Evolutionary conservation across 305 asterid genomes (phyloP), one percentile per base, ranked within the genome.

Genomic region (Fraxinus nigra): DNA sequence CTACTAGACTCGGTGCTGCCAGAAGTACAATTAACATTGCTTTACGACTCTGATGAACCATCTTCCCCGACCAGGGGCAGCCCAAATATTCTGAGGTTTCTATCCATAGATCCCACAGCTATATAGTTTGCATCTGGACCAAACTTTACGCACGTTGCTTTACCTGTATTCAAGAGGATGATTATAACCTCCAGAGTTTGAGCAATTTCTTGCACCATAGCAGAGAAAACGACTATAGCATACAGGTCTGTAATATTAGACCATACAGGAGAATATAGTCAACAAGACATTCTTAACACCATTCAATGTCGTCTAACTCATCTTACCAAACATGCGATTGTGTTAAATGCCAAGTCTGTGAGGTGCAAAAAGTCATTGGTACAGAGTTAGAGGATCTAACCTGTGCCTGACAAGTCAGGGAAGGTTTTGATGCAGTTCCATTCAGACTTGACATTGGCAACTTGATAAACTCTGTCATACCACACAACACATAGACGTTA

Each of bases 391-490:
- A 8, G 84, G 81, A 14, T 43, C 34, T 83, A 7, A 95, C 99
- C 99, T 88, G 98, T 94, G 82, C 99, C 99, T 51, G 99, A 95
- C 89, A 95, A 89, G 90, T 95, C 98, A 0, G 99, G 99, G 86
- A 96, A 89, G 79, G 97, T 96, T 86, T 94, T 96, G 88, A 96
- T 85, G 89, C 86, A 85, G 87, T 88, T 93, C 99, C 99, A 96
- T 63, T 96, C 99, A 20, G 96, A 87, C 85, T 96, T 96, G 24
- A 96, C 98, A 43, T 81, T 92, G 76, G 98, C 97, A 67, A 91
- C 96, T 91, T 96, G 98, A 85, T 90, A 90, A 14, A 94, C 92
- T 81, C 99, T 95, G 97, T 76, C 82, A 72, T 72, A 81, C 78
- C 63, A 26, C 75, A 26, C 75, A 9, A 35, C 20, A 24, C 75